Percentiles rank a stretch among this genome's conserved stretches.
Conservation (phyloP, 345 rosid genomes). For the Brassica cretica region DNA sequence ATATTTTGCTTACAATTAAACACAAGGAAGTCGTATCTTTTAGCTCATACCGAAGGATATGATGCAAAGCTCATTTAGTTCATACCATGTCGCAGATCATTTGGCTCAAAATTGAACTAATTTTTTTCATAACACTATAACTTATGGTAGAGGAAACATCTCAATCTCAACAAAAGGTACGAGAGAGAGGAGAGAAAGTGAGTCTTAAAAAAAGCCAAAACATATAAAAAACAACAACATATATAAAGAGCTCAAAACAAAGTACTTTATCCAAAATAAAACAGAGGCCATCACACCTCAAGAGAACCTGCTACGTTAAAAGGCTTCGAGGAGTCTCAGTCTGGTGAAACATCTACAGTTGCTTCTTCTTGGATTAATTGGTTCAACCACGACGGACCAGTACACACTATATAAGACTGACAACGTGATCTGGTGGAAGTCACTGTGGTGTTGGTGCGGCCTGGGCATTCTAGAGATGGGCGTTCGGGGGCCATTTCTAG, state of each 20-base stretch:
- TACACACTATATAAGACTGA: neutral
- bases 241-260: neutral
- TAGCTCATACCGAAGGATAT: no score
- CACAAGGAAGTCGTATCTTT: no score
- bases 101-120: no score
- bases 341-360: neutral
- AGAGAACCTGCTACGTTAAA: neutral
- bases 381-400: neutral
- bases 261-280: neutral
- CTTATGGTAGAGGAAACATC: no score
- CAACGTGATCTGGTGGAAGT: neutral
- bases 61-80: no score
- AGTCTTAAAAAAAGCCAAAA: neutral
- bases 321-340: neutral
- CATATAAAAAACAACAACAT: neutral
- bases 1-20: no score
- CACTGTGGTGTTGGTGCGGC: no score
- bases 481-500: neutral
- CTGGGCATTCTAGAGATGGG: no score
- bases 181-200: no score
- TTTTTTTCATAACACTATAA: no score
- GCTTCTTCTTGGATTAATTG: neutral
- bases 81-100: no score
- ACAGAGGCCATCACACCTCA: neutral
- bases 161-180: no score